These are phyloP conservation scores for Handroanthus guayacan DNA, from an alignment of 257 asterid genomes.

Conservation along the genomic window DNA sequence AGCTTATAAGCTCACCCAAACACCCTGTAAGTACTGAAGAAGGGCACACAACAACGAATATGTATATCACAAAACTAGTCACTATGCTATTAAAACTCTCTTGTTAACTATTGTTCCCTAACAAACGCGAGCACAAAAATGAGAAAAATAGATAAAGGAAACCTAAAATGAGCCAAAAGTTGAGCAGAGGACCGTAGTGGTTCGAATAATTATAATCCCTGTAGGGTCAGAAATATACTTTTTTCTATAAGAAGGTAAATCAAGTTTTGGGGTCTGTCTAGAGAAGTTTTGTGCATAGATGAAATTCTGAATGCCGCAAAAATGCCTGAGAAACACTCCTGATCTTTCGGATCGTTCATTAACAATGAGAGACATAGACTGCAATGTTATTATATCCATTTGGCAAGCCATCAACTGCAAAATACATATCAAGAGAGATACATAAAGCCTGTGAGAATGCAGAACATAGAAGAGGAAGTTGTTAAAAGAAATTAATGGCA, in stretches of 20 bases:
- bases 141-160: neutral
- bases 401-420: conserved; percentile 65
- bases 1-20: neutral
- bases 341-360: conserved; percentile 45
- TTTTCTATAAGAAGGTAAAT: conserved; percentile 43
- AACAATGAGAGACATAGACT: conserved; percentile 43
- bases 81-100: neutral
- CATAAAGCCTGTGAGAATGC: conserved; percentile 26
- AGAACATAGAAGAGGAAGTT: conserved; percentile 16
- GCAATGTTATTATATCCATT: conserved; percentile 51
- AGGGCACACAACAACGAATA: neutral
- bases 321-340: conserved; percentile 38
- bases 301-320: conserved; percentile 39
- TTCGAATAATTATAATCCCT: neutral
- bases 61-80: neutral
- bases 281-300: conserved; percentile 35
- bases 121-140: neutral
- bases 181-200: neutral
- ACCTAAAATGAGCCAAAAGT: neutral
- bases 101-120: neutral
- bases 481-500: neutral
- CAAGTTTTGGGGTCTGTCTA: conserved; percentile 46
- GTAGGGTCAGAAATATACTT: conserved; percentile 50
- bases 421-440: conserved; percentile 21
- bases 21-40: neutral